Conservation (phyloP, 176 grass and related monocot species). For the Aegilops umbellulata region DNA sequence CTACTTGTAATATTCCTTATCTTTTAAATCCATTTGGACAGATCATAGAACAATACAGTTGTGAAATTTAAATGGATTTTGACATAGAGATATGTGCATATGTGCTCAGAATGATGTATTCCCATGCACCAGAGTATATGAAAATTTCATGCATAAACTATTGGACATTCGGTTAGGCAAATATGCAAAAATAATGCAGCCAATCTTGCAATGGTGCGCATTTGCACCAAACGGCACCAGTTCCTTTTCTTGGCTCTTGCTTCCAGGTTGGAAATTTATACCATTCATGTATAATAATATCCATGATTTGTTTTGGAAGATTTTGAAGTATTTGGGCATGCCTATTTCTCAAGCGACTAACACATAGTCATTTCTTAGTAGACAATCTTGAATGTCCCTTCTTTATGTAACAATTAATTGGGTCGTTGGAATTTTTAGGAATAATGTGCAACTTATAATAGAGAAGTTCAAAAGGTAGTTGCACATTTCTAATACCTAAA, state of each 20-base stretch:
- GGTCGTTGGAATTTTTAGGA: neutral
- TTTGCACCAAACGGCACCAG: neutral
- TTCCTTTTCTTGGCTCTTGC: neutral
- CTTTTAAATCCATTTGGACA: neutral
- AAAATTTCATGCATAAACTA: neutral
- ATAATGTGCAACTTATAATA: neutral
- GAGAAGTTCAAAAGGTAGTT: neutral
- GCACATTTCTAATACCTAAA: neutral
- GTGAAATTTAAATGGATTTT: neutral
- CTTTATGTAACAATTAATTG: neutral
- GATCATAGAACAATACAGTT: neutral
- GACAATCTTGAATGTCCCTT: neutral
- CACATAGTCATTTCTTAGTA: neutral
- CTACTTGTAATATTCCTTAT: too few relatives aligned
- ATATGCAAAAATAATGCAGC: neutral
- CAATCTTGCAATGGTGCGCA: neutral
- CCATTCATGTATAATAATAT: neutral
- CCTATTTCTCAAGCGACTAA: neutral
- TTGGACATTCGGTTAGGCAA: neutral
- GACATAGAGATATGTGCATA: neutral
- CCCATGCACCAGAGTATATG: neutral
- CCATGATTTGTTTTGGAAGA: neutral
- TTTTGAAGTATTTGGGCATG: neutral
- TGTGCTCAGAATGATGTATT: neutral
- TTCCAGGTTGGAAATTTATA: neutral